A percentile compares a stretch with the other conserved stretches of the same genome.
Conservation (phyloP, 164 flowering plant genomes). For the Chloranthus sessilifolius region DNA sequence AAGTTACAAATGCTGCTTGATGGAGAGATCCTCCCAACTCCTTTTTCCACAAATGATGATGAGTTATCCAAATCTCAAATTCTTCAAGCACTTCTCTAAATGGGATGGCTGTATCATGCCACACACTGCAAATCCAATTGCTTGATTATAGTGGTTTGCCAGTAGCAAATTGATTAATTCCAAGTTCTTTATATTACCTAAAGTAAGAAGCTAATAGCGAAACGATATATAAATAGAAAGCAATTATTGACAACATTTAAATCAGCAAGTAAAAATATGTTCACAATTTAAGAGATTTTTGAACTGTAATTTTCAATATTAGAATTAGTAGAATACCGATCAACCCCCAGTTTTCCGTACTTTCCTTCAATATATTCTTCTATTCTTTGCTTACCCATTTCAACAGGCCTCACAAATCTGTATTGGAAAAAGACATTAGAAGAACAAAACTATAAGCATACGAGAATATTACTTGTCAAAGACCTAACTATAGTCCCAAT, state of each 20-base stretch:
- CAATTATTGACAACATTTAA: too few species aligned
- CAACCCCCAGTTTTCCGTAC: constrained; percentile 89
- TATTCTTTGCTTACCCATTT: constrained; percentile 68
- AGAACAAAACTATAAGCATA: constrained; percentile 4
- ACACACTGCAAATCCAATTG: constrained; percentile 56
- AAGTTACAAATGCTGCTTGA: constrained; percentile 93
- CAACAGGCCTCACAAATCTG: constrained; percentile 91
- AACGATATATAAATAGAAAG: too few species aligned
- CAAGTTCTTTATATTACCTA: too few species aligned
- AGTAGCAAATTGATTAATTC: too few species aligned
- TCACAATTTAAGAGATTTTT: constrained; percentile 1
- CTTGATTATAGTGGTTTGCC: background rate
- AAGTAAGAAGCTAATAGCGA: too few species aligned
- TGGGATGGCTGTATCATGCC: constrained; percentile 94
- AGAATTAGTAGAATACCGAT: constrained; percentile 52
- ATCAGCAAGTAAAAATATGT: too few species aligned
- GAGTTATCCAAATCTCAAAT: constrained; percentile 75
- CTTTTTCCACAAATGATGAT: constrained; percentile 59
- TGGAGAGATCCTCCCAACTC: constrained; percentile 40
- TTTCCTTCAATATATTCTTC: constrained; percentile 83
- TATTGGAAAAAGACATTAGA: background rate
- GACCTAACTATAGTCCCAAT: background rate
- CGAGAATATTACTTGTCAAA: background rate
- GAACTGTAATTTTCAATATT: background rate
- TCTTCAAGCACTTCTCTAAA: constrained; percentile 68